Base-by-base conservation (phyloP, 2,329 filamentous ascomycete species). In the Raffaelea ambrosiae region DNA sequence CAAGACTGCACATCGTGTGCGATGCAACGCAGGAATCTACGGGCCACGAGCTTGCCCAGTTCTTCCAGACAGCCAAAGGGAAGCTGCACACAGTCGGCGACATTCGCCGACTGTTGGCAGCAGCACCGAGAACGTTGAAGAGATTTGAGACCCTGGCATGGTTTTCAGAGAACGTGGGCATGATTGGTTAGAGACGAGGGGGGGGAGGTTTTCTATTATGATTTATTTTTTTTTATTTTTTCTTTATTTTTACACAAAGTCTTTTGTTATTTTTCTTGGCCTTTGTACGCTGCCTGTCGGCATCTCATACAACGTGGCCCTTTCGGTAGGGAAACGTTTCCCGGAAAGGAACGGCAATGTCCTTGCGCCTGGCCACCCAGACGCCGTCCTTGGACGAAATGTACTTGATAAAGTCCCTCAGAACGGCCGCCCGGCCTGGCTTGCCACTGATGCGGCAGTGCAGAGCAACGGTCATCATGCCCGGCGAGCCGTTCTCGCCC, bases 381-480 rank as follows among this genome's bases (percentile, higher is more conserved):
- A 77, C 74, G 1, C 65, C 68, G 42, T 75, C 70, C 56, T 79
- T 77, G 44, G 64, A 54, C 2, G 59, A 59, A 40, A 77, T 74
- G 48, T 78, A 76, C 49, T 77, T 69, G 2, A 76, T 69, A 55
- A 77, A 76, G 47, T 73, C 67, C 55, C 68, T 64, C 39, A 79
- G 55, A 2, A 74, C 75, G 41, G 63, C 66, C 50, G 72, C 72
- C 1, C 75, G 63, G 4, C 72, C 75, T 1, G 74, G 74, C 31
- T 72, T 67, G 1, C 74, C 75, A 33, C 73, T 69, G 47, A 74
- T 73, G 7, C 73, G 66, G 52, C 71, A 76, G 56, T 77, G 74
- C 22, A 77, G 56, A 2, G 70, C 72, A 21, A 78, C 67, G 0
- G 74, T 77, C 74, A 78, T 78, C 74, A 78, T 78, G 61, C 74